phyloP scores from a whole-genome alignment of 1,284 basidiomycete species.

The Cryptococcus depauperatus region DNA sequence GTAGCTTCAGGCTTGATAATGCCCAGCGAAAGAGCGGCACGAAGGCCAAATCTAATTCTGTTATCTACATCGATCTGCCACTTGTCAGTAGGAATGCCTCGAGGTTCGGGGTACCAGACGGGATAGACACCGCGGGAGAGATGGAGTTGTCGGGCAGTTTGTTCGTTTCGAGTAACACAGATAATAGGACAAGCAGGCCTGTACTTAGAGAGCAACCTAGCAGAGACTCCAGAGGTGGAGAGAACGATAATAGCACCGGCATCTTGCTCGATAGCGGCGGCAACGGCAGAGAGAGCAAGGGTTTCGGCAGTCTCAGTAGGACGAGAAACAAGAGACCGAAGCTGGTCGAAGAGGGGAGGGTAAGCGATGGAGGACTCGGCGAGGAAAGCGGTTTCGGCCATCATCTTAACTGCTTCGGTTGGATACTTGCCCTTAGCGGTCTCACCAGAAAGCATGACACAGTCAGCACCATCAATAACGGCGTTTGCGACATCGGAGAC shows the following conservation, averaged over 20 bases:
- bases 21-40: conserved; percentile 75
- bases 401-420: conserved; percentile 94
- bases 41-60: conserved; percentile 64
- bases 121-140: conserved; percentile 96
- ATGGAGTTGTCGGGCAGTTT: conserved; percentile 94
- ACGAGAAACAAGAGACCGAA: conserved; percentile 66
- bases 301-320: conserved; percentile 91
- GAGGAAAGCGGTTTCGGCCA: conserved; percentile 94
- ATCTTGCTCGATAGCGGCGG: conserved; percentile 87
- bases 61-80: conserved; percentile 91
- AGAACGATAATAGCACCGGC: conserved; percentile 92
- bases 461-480: conserved; percentile 92
- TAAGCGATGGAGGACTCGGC: conserved; percentile 91
- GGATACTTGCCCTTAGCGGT: conserved; percentile 95
- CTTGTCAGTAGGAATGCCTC: conserved; percentile 75
- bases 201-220: conserved; percentile 95
- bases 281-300: conserved; percentile 85
- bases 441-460: conserved; percentile 97
- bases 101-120: conserved; percentile 84
- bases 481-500: conserved; percentile 97
- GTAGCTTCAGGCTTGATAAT: conserved; percentile 86
- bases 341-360: conserved; percentile 81
- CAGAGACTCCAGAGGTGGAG: conserved; percentile 93
- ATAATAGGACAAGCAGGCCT: conserved; percentile 89
- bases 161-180: conserved; percentile 89